Evolutionary conservation across 345 rosid genomes (phyloP).

Genomic region (Barbarea vulgaris): DNA sequence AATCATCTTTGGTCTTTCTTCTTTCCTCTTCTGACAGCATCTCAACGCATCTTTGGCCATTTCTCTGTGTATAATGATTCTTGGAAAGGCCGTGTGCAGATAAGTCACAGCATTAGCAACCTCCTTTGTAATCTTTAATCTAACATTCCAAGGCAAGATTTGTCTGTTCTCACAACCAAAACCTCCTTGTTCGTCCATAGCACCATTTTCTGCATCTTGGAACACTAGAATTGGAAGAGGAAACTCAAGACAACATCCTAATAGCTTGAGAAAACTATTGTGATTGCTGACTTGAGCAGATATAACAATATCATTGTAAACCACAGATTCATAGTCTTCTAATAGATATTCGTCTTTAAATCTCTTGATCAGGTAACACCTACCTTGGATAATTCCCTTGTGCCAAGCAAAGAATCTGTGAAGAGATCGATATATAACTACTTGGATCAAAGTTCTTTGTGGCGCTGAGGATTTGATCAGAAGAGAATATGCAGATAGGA

Average conservation of each 20-base stretch:
- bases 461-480: conserved; percentile 14
- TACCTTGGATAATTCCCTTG: conserved; percentile 5
- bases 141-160: neutral
- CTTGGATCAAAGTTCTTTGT: conserved; percentile 5
- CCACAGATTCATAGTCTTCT: neutral
- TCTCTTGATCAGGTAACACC: conserved; percentile 18
- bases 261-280: conserved; percentile 5
- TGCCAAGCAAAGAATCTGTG: conserved; percentile 1
- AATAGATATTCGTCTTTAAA: conserved; percentile 8
- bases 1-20: conserved; percentile 27
- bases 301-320: conserved; percentile 19
- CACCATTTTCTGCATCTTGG: conserved; percentile 8
- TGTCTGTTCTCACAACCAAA: neutral
- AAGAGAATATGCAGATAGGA: conserved; percentile 13
- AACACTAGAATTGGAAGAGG: conserved; percentile 3
- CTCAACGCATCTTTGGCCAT: no score
- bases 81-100: conserved; percentile 21
- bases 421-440: neutral
- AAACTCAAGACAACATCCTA: conserved; percentile 24
- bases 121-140: conserved; percentile 16
- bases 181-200: neutral
- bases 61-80: conserved; percentile 25
- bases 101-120: conserved; percentile 25
- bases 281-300: conserved; percentile 22
- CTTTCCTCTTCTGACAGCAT: conserved; percentile 8